Percentiles rank a stretch among this genome's conserved stretches.
Conservation (phyloP, 352 stramenopile genomes). For the Phytophthora megakarya region DNA sequence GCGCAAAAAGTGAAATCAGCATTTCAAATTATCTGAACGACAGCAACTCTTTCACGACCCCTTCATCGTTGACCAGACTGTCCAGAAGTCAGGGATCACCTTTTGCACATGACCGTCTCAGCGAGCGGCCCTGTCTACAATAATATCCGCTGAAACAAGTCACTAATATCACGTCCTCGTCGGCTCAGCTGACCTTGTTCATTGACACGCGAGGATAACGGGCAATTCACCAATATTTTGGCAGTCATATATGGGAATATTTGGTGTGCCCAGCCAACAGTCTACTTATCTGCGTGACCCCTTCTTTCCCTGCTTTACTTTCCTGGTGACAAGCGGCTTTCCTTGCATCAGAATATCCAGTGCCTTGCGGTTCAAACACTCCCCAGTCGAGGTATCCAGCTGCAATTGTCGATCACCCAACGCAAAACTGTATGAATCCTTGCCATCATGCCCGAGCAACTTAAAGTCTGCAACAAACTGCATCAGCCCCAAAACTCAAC, state of each 20-base stretch:
- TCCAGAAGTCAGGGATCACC: neutral
- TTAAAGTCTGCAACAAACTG: constrained; percentile 52
- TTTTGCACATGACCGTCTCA: neutral
- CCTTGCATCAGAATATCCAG: constrained; percentile 73
- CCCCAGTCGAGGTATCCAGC: constrained; percentile 57
- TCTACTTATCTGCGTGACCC: constrained; percentile 29
- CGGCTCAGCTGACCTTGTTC: neutral
- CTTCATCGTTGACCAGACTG: neutral
- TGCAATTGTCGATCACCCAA: constrained; percentile 55
- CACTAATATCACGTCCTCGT: neutral
- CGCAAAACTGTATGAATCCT: constrained; percentile 67
- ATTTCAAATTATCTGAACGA: neutral
- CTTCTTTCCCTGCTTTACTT: constrained; percentile 71
- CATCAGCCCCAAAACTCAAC: neutral
- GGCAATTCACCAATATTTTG: neutral
- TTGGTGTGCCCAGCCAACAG: neutral
- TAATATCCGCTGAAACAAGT: neutral
- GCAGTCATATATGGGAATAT: neutral
- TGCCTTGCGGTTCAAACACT: constrained; percentile 64
- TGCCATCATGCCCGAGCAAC: constrained; percentile 53
- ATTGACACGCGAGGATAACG: neutral
- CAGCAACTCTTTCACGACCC: neutral
- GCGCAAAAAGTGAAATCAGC: neutral
- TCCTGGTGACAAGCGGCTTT: constrained; percentile 70
- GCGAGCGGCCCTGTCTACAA: neutral